phyloP scores from a whole-genome alignment of 106 monocot genomes.

The Dactylorhiza incarnata region DNA sequence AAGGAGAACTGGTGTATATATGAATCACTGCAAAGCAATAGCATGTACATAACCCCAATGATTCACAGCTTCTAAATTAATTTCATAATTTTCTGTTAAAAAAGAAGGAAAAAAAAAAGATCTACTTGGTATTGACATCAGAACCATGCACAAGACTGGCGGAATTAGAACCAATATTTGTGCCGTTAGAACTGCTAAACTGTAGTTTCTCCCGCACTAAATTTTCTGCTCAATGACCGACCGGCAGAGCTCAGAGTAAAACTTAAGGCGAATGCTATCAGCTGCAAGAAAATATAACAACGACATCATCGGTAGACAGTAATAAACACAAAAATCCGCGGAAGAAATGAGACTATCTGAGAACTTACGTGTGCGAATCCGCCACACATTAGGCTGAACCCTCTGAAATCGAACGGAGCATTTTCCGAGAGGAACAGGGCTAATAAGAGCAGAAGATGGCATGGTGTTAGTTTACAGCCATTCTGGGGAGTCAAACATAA shows the following conservation, averaged over 20 bases:
- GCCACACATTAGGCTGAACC: conserved; percentile 83
- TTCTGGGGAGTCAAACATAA: background rate
- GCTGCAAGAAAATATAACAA: conserved; percentile 9
- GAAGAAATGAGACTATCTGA: background rate
- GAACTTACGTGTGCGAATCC: conserved; percentile 65
- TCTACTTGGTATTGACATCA: background rate
- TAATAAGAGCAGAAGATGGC: conserved; percentile 13
- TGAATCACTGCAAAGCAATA: too few species aligned
- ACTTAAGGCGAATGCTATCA: conserved; percentile 28
- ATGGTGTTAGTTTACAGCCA: background rate
- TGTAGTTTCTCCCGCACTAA: background rate
- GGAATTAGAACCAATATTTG: background rate
- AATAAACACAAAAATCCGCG: background rate
- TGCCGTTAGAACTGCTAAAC: background rate
- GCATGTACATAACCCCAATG: background rate
- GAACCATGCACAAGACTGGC: background rate
- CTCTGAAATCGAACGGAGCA: conserved; percentile 83
- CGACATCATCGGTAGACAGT: background rate
- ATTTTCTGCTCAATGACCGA: conserved; percentile 4
- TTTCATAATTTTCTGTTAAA: background rate
- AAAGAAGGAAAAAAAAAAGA: background rate
- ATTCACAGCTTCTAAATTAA: background rate
- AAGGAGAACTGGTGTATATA: too few species aligned
- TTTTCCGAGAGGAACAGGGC: conserved; percentile 79
- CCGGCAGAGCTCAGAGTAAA: conserved; percentile 11